These are phyloP conservation scores for Candida caryicola DNA, from an alignment of 805 yeast genomes.

Conservation along the genomic window DNA sequence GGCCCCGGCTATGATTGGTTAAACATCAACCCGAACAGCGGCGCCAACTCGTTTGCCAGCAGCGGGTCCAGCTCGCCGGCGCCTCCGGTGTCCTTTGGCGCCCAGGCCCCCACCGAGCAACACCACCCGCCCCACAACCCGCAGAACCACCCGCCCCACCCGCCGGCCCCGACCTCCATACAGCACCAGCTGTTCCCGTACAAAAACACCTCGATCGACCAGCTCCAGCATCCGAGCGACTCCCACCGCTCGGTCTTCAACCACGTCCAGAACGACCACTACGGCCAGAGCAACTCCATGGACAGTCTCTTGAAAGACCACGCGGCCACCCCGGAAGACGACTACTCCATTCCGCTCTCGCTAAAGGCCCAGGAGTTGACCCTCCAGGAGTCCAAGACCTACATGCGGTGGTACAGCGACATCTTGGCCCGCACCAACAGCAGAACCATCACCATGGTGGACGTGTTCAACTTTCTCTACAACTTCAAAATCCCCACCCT, in stretches of 20 bases:
- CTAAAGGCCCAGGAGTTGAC: conserved; percentile 68
- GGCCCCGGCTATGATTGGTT: conserved; percentile 53
- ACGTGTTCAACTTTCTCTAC: conserved; percentile 72
- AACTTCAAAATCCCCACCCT: conserved; percentile 66
- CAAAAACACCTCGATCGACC: conserved; percentile 16
- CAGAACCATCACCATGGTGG: conserved; percentile 64
- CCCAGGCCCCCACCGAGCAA: background rate
- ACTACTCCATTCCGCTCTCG: conserved; percentile 55
- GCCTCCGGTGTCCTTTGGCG: conserved; percentile 49
- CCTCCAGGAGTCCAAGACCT: conserved; percentile 75
- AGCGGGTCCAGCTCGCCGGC: conserved; percentile 30
- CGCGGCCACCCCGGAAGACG: conserved; percentile 17
- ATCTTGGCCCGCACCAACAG: conserved; percentile 69
- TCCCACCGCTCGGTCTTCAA: background rate
- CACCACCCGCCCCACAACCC: conserved; percentile 15
- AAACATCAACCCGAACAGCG: conserved; percentile 25
- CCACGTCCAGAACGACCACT: background rate
- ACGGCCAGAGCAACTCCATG: conserved; percentile 8
- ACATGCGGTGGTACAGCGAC: conserved; percentile 91
- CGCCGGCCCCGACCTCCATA: too few relatives aligned
- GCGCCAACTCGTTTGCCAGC: conserved; percentile 7
- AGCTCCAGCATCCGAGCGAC: conserved; percentile 4
- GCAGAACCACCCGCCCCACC: too few relatives aligned
- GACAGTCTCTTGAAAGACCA: conserved; percentile 14
- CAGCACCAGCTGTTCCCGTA: conserved; percentile 7